A percentile compares a stretch with the other conserved stretches of the same genome.
Conservation (phyloP, 176 grass and related monocot genomes). For the Triticum turgidum region DNA sequence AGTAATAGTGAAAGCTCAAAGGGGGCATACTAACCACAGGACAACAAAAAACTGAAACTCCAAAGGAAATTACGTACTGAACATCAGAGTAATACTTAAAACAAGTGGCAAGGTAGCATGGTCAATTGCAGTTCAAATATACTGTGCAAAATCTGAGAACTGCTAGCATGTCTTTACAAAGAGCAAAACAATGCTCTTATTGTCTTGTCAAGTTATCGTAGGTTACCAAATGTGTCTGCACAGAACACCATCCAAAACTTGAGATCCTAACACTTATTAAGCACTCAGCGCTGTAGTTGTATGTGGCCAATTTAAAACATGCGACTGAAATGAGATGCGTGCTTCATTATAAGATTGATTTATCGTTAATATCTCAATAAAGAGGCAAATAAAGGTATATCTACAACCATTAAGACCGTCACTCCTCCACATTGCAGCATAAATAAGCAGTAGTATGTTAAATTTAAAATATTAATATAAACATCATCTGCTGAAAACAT, state of each 20-base stretch:
- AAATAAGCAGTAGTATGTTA: background rate
- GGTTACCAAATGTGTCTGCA: background rate
- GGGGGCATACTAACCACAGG: background rate
- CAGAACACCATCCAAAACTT: conserved; percentile 2
- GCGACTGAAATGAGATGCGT: background rate
- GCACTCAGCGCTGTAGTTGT: background rate
- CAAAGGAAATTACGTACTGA: background rate
- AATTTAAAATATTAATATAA: conserved; percentile 18
- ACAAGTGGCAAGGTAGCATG: background rate
- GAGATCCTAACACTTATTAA: background rate
- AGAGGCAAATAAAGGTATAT: background rate
- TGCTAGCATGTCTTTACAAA: background rate
- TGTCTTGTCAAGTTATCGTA: background rate
- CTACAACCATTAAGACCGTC: background rate
- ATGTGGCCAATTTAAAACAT: background rate
- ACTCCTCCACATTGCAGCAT: background rate
- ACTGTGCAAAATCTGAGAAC: background rate
- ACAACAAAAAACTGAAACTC: background rate
- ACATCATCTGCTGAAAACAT: conserved; percentile 9
- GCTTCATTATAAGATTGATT: conserved; percentile 8
- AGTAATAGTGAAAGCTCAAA: conserved; percentile 33
- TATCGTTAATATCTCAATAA: background rate
- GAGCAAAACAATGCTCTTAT: background rate
- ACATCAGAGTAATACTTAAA: background rate
- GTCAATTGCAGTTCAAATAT: conserved; percentile 12